These are phyloP conservation scores for Quercus aquifolioides DNA, from an alignment of 306 rosid species.

Conservation along the genomic window DNA sequence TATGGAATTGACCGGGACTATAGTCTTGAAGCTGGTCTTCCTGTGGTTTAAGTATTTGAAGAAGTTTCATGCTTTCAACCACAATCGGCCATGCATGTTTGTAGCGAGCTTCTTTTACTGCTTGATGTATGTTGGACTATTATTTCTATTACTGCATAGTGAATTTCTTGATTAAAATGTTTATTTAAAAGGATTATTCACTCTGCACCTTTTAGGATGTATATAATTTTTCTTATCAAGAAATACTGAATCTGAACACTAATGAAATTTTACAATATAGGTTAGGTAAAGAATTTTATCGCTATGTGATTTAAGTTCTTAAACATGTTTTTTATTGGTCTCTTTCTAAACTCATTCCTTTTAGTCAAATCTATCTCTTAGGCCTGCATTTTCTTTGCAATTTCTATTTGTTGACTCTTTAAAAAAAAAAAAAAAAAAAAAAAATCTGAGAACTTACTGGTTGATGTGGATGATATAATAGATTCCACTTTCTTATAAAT, in stretches of 20 bases:
- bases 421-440: too few species aligned
- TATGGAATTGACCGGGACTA: conserved; percentile 43
- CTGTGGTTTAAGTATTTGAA: conserved; percentile 68
- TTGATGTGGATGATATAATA: conserved; percentile 44
- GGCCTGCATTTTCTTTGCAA: conserved; percentile 20
- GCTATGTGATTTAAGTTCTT: background rate
- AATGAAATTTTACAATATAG: background rate
- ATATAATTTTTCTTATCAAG: background rate
- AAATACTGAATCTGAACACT: background rate
- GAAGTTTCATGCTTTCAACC: conserved; percentile 63
- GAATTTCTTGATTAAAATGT: conserved; percentile 20
- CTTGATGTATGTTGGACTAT: conserved; percentile 85
- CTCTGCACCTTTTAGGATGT: background rate
- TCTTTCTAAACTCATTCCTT: background rate
- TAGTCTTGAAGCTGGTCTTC: conserved; percentile 50
- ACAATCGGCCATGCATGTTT: conserved; percentile 66
- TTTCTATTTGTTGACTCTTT: conserved; percentile 18
- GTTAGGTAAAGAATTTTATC: background rate
- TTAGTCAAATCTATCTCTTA: background rate
- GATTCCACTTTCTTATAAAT: conserved; percentile 49
- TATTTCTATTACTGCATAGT: conserved; percentile 32
- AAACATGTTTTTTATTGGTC: background rate
- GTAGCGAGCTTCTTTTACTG: conserved; percentile 67
- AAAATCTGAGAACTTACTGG: conserved; percentile 11
- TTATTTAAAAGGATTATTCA: conserved; percentile 13